These are phyloP conservation scores for Candida nonsorbophila DNA, from an alignment of 805 yeast genomes.

Conservation along the genomic window DNA sequence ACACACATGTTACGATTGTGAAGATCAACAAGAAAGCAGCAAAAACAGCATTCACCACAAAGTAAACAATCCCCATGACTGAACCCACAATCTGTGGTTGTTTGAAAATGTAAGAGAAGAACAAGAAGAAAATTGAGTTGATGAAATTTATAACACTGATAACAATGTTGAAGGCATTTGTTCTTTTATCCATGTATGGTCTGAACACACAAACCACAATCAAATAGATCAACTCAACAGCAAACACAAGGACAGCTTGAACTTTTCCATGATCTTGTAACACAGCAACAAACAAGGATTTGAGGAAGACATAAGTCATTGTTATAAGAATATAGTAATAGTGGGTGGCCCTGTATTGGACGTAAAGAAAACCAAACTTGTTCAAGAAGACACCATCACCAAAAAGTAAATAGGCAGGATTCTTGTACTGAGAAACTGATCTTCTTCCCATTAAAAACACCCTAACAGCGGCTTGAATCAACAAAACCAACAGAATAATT, in stretches of 20 bases:
- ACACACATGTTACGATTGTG: slow-evolving; percentile 80
- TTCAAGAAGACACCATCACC: slow-evolving; percentile 80
- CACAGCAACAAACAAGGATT: slow-evolving; percentile 82
- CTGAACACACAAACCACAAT: slow-evolving; percentile 60
- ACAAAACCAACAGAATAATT: slow-evolving; percentile 49
- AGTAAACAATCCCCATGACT: slow-evolving; percentile 85
- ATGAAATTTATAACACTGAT: slow-evolving; percentile 75
- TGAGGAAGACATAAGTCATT: slow-evolving; percentile 60
- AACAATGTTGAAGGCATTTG: slow-evolving; percentile 87
- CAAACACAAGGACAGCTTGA: slow-evolving; percentile 74
- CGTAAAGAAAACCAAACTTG: slow-evolving; percentile 88
- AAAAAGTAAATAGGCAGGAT: slow-evolving; percentile 86
- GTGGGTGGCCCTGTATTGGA: slow-evolving; percentile 82
- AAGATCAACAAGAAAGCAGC: slow-evolving; percentile 77
- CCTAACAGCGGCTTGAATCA: slow-evolving; percentile 67
- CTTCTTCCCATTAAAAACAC: slow-evolving; percentile 71
- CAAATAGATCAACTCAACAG: slow-evolving; percentile 68
- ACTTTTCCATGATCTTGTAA: slow-evolving; percentile 76
- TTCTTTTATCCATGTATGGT: slow-evolving; percentile 93
- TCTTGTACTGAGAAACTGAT: slow-evolving; percentile 68
- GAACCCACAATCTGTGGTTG: slow-evolving; percentile 89
- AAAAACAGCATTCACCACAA: slow-evolving; percentile 83
- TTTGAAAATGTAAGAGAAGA: slow-evolving; percentile 77
- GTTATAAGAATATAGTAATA: slow-evolving; percentile 76
- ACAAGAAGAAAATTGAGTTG: slow-evolving; percentile 81